Base-by-base conservation (phyloP, 768 basidiomycete species). In the Inosperma sp. region DNA sequence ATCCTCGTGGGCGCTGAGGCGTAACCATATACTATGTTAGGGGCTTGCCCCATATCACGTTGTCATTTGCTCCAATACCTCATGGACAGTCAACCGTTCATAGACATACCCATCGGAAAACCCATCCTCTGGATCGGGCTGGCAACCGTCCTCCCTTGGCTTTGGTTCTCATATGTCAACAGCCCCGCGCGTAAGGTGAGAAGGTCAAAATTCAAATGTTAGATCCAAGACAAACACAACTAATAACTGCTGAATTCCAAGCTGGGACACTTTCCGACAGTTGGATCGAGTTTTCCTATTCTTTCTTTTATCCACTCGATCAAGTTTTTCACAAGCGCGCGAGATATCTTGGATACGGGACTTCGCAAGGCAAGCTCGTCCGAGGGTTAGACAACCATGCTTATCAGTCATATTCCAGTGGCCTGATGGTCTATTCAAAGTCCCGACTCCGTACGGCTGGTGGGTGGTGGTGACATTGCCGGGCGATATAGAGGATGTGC, bases 401-500 rank as follows among this genome's bases (percentile, higher is more conserved):
- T 5, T 37, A 36, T 7, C 36, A 16, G 13, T n/a, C 19, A n/a
- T 42, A 26, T 21, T 26, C 23, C 12, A 48, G 47, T 48, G 47
- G 47, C 34, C 23, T 13, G 47, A 34, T n/a, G 21, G 14, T 5
- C 21, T 48, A 16, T 48, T 48, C 25, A 48, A 48, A 27, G 47
- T 48, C 16, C 21, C 49, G 9, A 44, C 26, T 36, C 35, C 39
- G 7, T 31, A 47, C 16, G 41, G 19, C 23, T 79, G 78, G 78
- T 52, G 57, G 2, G 68, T 76, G 35, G 51, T 80, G 13, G 56
- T 75, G 3, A 57, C 60, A n/a, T 60, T 56, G 7, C 58, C 56
- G 0, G 54, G 65, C 37, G 59, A 65, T 9, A 58, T 76, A 23
- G 67, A 76, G 16, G 75, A 78, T 37, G 12, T 77, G 10, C 62